Conservation (phyloP, 805 yeast genomes). For the Hanseniaspora nectarophila region DNA sequence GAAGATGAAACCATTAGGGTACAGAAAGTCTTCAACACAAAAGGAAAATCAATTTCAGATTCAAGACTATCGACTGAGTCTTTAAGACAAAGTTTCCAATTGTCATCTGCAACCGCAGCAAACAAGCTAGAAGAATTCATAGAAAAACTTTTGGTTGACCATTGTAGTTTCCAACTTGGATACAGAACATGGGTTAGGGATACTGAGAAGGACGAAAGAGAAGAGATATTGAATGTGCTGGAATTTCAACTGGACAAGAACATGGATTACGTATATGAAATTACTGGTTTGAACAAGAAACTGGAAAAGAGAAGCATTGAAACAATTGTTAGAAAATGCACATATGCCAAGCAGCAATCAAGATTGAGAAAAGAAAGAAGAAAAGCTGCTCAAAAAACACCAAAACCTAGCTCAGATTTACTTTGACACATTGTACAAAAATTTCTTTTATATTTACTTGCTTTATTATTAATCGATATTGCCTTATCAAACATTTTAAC, state of each 20-base stretch:
- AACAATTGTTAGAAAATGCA: slow-evolving; percentile 66
- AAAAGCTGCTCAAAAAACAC: slow-evolving; percentile 7
- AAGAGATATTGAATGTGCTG: slow-evolving; percentile 37
- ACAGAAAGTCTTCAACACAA: slow-evolving; percentile 6
- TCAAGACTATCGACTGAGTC: slow-evolving; percentile 49
- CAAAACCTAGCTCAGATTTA: neutral
- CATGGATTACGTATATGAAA: slow-evolving; percentile 41
- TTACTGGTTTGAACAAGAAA: slow-evolving; percentile 3
- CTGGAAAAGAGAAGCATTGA: slow-evolving; percentile 44
- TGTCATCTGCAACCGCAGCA: slow-evolving; percentile 43
- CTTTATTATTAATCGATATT: too few species aligned
- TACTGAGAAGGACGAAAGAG: slow-evolving; percentile 45
- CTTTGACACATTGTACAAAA: neutral
- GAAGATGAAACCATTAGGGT: neutral
- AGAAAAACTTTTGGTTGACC: slow-evolving; percentile 40
- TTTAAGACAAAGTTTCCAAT: slow-evolving; percentile 40
- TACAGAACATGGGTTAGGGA: slow-evolving; percentile 77
- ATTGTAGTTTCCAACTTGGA: slow-evolving; percentile 62
- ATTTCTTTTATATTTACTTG: too few species aligned
- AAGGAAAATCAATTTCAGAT: slow-evolving; percentile 29
- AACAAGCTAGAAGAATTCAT: slow-evolving; percentile 43
- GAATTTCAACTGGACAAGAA: slow-evolving; percentile 36
- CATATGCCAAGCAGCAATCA: slow-evolving; percentile 70
- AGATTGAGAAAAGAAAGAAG: slow-evolving; percentile 58
- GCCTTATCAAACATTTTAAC: too few species aligned